Base-by-base conservation (phyloP, 805 yeast genomes). In the Lipomyces anomalus region DNA sequence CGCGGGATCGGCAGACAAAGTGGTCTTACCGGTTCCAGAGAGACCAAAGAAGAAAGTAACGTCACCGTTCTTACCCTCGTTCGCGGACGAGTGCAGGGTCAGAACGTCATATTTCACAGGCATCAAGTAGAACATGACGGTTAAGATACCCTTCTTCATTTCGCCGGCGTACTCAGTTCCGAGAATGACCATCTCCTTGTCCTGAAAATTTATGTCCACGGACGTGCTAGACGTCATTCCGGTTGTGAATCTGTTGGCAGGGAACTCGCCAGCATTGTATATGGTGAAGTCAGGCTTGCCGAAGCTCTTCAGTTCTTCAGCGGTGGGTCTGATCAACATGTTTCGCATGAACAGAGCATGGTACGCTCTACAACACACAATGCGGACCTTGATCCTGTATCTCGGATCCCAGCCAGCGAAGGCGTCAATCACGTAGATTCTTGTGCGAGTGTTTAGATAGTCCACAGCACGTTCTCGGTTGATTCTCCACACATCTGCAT, bases 101-200 rank as follows among this genome's bases (percentile, higher is more conserved):
- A 90, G 79, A 49, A 90, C 88, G 61, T 85, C 70, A 74, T 89
- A 84, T 68, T 78, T 86, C 59, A 92, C 82, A 46, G 98, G 98
- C 97, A 89, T 89, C 68, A 92, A 75, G 76, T 90, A 90, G 73
- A 92, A 90, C 98, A 90, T 90, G 51, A 90, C 97, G 20, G 97
- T 88, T 78, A 90, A 88, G 62, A 90, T 88, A 73, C 98, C 98
- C 75, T 90, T 90, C 76, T 90, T 90, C 98, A 90, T 90, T 75
- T 90, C 98, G 63, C 98, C 98, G 44, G 98, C 98, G 65, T 90
- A 90, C 74, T 90, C 98, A 37, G 97, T 90, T 70, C 98, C 98
- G 60, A 92, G 76, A 63, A 90, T 92, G 55, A 90, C 88, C 98
- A 92, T 90, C 74, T 92, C 98, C 96, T 89, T 89, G 58, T 79